Conservation (phyloP, 2,329 filamentous ascomycete species). For the Nemania sp. region DNA sequence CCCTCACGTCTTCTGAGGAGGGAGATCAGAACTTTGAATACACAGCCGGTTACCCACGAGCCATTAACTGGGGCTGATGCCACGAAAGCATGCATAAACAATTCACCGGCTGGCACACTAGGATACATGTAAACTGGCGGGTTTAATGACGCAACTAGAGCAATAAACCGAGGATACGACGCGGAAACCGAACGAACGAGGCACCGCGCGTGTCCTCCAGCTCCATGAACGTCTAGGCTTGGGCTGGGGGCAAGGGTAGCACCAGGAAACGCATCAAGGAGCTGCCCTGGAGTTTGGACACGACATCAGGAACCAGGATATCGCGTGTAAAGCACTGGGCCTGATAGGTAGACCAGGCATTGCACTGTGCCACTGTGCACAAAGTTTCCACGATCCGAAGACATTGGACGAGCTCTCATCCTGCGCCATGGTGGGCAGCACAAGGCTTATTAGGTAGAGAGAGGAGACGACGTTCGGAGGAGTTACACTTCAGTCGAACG, state of each 20-base stretch:
- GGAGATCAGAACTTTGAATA: constrained; percentile 34
- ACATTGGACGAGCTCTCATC: constrained; percentile 27
- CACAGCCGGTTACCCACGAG: constrained; percentile 42
- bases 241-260: constrained; percentile 32
- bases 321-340: constrained; percentile 16
- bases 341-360: constrained; percentile 27
- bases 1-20: constrained; percentile 1
- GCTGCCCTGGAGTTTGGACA: constrained; percentile 31
- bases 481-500: constrained; percentile 31
- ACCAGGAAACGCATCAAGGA: constrained; percentile 32
- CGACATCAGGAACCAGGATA: constrained; percentile 29
- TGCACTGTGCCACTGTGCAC: constrained; percentile 28
- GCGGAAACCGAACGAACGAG: constrained; percentile 37
- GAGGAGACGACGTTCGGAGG: constrained; percentile 34
- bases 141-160: constrained; percentile 41
- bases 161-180: constrained; percentile 36
- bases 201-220: constrained; percentile 24
- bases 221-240: constrained; percentile 34
- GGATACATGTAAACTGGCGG: constrained; percentile 33
- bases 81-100: constrained; percentile 52
- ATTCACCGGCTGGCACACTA: constrained; percentile 42
- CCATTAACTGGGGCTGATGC: constrained; percentile 45
- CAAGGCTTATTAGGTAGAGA: constrained; percentile 32
- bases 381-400: constrained; percentile 28
- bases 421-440: constrained; percentile 34